Base-by-base conservation (phyloP, 2,329 filamentous ascomycete genomes). In the Pseudocercospora crystallina region DNA sequence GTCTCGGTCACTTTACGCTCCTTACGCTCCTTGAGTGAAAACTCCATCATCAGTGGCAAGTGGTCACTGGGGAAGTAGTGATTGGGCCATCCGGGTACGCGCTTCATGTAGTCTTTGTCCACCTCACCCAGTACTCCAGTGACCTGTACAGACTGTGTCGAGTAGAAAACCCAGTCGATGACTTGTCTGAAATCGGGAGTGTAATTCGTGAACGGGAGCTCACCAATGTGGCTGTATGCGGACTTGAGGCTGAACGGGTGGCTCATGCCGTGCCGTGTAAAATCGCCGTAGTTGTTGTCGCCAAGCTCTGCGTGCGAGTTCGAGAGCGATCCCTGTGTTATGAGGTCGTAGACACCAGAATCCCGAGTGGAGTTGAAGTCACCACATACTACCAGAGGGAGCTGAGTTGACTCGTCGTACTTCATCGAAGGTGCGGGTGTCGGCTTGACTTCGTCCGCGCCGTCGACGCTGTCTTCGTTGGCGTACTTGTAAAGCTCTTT, bases 101-200 rank as follows among this genome's bases (percentile, higher is more conserved):
- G 82, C 69, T 89, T 86, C 51, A 96, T 82, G 68, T 95, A 94
- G 26, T 89, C 82, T 57, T 85, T 82, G 68, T 96, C 91, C 2
- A 95, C 89, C 37, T 92, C 87, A 29, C 91, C 91, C 3, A 96
- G 83, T 46, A 96, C 73, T 46, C 87, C 87, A 13, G 89, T 85
- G 17, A 95, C 87, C 66, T 94, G 88, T 38, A 96, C 77, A 15
- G 87, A 84, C 70, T 94, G 96, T 51, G 90, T 92, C 49, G 90
- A 91, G 73, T 95, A 99, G 90, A 91, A 97, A 64, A 99, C 90
- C 71, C 97, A 96, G 69, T 99, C 94, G 60, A 99, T 87, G 50
- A 95, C 89, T 56, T 90, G 91, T 44, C 83, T 82, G 73, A 96
- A 99, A n/a, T 84, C 84, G 1, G 94, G 91, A 11, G 90, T 95